These are phyloP conservation scores for Amauroascus niger DNA, from an alignment of 2,329 filamentous ascomycete genomes.

Conservation along the genomic window DNA sequence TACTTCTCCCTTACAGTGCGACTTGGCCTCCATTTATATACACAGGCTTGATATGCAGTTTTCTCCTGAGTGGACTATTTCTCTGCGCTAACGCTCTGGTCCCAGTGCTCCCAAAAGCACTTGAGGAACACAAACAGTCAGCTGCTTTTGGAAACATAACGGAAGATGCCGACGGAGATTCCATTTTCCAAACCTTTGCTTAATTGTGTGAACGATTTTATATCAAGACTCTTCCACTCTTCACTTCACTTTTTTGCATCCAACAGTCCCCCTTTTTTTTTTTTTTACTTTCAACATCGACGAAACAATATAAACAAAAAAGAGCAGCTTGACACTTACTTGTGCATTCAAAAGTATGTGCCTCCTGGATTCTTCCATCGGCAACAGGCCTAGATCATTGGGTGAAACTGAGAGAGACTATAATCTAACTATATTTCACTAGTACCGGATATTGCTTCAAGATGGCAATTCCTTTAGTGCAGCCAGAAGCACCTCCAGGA, in stretches of 20 bases:
- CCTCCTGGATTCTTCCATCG: not conserved
- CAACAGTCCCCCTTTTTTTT: not conserved
- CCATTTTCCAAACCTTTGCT: no score
- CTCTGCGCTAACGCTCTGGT: no score
- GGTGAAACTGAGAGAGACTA: not conserved
- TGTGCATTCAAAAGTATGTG: not conserved
- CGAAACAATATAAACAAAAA: no score
- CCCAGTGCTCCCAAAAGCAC: not conserved
- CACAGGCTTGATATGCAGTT: not conserved
- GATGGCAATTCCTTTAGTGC: not conserved
- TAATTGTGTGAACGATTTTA: not conserved
- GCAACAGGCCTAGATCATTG: not conserved
- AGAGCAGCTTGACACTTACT: not conserved
- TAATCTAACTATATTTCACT: not conserved
- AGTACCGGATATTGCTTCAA: not conserved
- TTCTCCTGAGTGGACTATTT: not conserved
- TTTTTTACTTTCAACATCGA: no score
- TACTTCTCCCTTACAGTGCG: not conserved
- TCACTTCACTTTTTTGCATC: not conserved
- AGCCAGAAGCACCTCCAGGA: not conserved
- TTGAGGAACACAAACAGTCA: not conserved
- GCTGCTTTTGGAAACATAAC: not conserved
- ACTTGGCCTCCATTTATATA: not conserved
- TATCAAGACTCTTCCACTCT: not conserved
- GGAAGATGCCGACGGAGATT: not conserved